Base-by-base conservation (phyloP, 768 basidiomycete species). In the Boletus sp. region DNA sequence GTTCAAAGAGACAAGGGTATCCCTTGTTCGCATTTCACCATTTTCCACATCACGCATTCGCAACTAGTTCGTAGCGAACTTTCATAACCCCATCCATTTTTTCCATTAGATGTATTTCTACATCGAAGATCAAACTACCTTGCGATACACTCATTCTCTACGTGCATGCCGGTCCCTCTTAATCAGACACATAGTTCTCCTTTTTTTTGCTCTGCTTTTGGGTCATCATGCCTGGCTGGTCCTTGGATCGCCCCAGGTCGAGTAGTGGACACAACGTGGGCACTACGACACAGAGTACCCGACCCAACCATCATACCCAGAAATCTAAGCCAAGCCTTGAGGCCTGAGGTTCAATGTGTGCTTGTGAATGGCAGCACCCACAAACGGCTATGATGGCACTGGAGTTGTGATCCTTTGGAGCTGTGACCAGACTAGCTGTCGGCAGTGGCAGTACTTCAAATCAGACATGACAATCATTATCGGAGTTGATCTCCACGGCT, bases 61-160 rank as follows among this genome's bases (percentile, higher is more conserved):
- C 50, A 57, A 45, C 46, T n/a, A 50, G 41, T 56, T 38, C 50
- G 53, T 51, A 59, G 51, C 58, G 41, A 58, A 57, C 11, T 47
- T 39, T 13, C 57, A 55, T 51, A 52, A 29, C 21, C 19, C 55
- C 29, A 44, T 30, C 39, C 21, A n/a, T 46, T 42, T 45, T 25
- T 33, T 49, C 34, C 21, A 46, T 19, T 42, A 35, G 42, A 53
- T 66, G 64, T 68, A 68, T 63, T 63, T 61, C 27, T 69, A 64
- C 33, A 33, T 45, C 45, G 17, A 45, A 56, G 29, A 53, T 53
- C 53, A 43, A 27, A 43, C 39, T 17, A 55, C 42, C 50, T 29
- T 34, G 61, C 55, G 64, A 55, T 52, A 63, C 52, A 53, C n/a
- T 39, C 57, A 8, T 55, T 50, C 41, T 42, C 47, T 60, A 55